Conservation (phyloP, 768 basidiomycete genomes). For the Calocera cornea region DNA sequence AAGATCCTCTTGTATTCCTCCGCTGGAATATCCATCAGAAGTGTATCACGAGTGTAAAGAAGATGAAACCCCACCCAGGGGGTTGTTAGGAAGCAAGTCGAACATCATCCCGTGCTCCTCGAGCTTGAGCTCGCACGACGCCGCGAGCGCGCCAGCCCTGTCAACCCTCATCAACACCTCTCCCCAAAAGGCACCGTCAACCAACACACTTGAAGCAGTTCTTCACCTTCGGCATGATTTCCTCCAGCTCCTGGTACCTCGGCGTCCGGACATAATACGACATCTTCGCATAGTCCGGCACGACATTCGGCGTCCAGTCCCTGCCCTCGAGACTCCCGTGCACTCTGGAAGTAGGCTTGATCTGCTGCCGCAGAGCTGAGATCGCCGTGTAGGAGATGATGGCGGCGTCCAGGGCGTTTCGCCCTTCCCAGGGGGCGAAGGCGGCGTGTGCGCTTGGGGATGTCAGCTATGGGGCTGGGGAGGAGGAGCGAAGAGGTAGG, state of each 20-base stretch:
- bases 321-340: not conserved
- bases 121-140: conserved; percentile 44
- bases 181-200: not conserved
- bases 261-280: conserved; percentile 68
- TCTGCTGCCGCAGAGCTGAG: conserved; percentile 21
- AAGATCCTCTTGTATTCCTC: conserved; percentile 50
- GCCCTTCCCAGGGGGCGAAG: conserved; percentile 15
- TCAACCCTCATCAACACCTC: not conserved
- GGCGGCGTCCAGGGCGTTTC: conserved; percentile 21
- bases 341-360: conserved; percentile 15
- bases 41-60: not conserved
- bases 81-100: conserved; percentile 57
- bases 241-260: conserved; percentile 44
- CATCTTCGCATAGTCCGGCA: conserved; percentile 58
- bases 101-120: conserved; percentile 25
- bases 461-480: not conserved
- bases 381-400: conserved; percentile 20
- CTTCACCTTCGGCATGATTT: conserved; percentile 43
- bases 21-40: not conserved
- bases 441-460: not conserved
- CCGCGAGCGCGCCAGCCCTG: conserved; percentile 30
- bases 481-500: not conserved
- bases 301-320: conserved; percentile 27
- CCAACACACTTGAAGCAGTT: conserved; percentile 57
- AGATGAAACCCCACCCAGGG: conserved; percentile 29